Conservation (phyloP, 2,329 filamentous ascomycete species). For the Aspergillus persii region DNA sequence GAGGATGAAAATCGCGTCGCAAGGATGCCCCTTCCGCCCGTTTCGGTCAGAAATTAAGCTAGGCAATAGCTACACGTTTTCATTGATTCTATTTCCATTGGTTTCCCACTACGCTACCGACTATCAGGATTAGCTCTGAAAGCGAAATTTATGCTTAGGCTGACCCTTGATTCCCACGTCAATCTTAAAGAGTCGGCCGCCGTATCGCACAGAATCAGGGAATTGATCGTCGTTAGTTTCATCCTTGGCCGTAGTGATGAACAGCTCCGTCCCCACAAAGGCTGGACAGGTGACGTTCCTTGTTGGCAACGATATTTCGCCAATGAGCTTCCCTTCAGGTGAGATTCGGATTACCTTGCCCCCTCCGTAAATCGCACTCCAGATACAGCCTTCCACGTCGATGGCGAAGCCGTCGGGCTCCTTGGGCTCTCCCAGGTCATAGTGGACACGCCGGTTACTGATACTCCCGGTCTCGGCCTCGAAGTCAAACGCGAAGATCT, state of each 20-base stretch:
- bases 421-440: conserved; percentile 62
- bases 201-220: conserved; percentile 60
- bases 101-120: conserved; percentile 8
- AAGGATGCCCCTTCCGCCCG: neutral
- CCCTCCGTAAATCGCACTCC: conserved; percentile 83
- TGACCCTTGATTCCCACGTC: conserved; percentile 71
- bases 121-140: conserved; percentile 26
- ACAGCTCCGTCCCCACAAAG: conserved; percentile 71
- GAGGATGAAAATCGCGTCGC: neutral
- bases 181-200: conserved; percentile 72
- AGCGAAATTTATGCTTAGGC: conserved; percentile 63
- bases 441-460: conserved; percentile 69
- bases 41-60: neutral
- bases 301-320: conserved; percentile 73
- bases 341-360: conserved; percentile 72
- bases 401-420: conserved; percentile 81
- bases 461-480: conserved; percentile 61
- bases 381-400: conserved; percentile 81
- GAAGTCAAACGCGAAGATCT: conserved; percentile 75
- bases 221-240: conserved; percentile 59
- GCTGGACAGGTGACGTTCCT: conserved; percentile 76
- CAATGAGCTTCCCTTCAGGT: conserved; percentile 66
- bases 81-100: neutral
- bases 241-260: conserved; percentile 76
- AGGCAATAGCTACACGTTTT: neutral